Evolutionary conservation across 2,329 filamentous ascomycete species (phyloP).

Genomic region (Hypoxylon sp.): DNA sequence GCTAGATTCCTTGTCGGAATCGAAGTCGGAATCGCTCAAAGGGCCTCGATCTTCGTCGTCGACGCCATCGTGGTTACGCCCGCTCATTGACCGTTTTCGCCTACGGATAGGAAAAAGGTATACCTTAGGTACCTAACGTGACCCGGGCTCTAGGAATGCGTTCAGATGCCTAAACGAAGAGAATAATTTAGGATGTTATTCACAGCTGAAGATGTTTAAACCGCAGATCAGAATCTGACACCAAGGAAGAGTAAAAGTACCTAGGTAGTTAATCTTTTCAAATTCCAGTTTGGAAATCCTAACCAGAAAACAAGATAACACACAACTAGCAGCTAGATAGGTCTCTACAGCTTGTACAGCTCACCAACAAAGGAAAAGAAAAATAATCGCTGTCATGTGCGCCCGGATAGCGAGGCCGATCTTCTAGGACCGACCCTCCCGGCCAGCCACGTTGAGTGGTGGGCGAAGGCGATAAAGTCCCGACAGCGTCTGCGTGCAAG

Average conservation of each 20-base stretch:
- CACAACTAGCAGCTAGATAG: not conserved
- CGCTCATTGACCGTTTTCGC: constrained; percentile 38
- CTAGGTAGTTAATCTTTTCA: not conserved
- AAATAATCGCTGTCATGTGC: constrained; percentile 30
- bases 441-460: constrained; percentile 14
- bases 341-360: constrained; percentile 2
- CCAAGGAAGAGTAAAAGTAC: not conserved
- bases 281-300: constrained; percentile 1
- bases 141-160: constrained; percentile 10
- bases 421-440: constrained; percentile 36
- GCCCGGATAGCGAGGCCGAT: constrained; percentile 25
- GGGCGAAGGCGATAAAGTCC: constrained; percentile 18
- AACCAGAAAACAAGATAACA: not conserved
- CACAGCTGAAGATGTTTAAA: not conserved
- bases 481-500: constrained; percentile 9
- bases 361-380: constrained; percentile 31
- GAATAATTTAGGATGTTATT: not conserved
- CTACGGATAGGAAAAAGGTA: not conserved
- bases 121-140: not conserved
- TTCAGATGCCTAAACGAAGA: not conserved
- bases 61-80: constrained; percentile 21
- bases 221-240: not conserved
- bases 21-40: constrained; percentile 39
- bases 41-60: constrained; percentile 36
- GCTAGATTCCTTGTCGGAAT: constrained; percentile 33